These are phyloP conservation scores for Fusarium drepaniforme DNA, from an alignment of 2,329 filamentous ascomycete species.

Conservation along the genomic window DNA sequence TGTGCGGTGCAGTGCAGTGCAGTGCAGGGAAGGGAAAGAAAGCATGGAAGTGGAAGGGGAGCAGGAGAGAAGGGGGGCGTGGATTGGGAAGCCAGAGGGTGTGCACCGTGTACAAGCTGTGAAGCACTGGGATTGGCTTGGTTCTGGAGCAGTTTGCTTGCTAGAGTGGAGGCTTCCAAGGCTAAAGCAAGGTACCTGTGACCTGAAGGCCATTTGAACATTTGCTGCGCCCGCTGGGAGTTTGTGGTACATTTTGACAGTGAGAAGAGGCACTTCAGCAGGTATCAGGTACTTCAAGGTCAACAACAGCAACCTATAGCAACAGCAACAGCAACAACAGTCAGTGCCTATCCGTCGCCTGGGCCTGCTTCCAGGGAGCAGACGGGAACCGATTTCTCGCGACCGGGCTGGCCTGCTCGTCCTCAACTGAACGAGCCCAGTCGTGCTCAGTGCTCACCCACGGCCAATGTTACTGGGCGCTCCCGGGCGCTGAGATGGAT, in stretches of 20 bases:
- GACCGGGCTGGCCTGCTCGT: constrained; percentile 1
- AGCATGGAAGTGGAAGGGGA: constrained; percentile 30
- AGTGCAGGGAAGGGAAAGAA: constrained; percentile 17
- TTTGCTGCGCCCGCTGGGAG: constrained; percentile 18
- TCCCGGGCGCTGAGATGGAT: constrained; percentile 36
- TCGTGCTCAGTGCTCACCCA: constrained; percentile 22
- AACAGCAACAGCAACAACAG: background rate
- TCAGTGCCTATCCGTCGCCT: background rate
- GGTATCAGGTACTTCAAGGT: constrained; percentile 23
- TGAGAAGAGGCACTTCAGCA: background rate
- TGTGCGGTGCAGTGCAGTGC: background rate
- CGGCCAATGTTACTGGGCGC: constrained; percentile 32
- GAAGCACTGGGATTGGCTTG: constrained; percentile 1
- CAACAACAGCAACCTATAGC: background rate
- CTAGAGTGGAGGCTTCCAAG: background rate
- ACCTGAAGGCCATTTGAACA: constrained; percentile 3
- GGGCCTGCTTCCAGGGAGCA: constrained; percentile 10
- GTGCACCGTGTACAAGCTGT: constrained; percentile 19
- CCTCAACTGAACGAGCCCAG: constrained; percentile 7
- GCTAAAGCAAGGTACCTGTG: constrained; percentile 8
- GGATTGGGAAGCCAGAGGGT: constrained; percentile 12
- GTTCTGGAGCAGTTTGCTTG: background rate
- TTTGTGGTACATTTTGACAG: constrained; percentile 18
- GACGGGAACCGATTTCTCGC: constrained; percentile 18
- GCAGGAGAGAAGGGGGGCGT: constrained; percentile 27